Evolutionary conservation across 805 yeast species (phyloP).

Genomic region (Ogataea glucozyma): DNA sequence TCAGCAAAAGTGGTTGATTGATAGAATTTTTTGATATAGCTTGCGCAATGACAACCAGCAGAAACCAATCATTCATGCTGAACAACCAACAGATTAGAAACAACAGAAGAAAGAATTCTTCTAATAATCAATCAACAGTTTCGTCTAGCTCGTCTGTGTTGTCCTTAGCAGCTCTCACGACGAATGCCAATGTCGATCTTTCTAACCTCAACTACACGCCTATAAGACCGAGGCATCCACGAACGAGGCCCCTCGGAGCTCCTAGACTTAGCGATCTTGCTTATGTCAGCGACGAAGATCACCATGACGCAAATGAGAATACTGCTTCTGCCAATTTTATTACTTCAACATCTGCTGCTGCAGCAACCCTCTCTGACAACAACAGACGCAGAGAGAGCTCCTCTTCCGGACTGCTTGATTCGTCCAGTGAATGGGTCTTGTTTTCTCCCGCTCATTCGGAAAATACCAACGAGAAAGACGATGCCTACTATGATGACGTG

Average conservation of each 20-base stretch:
- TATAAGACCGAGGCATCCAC: conserved; percentile 4
- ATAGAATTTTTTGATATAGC: too few species aligned
- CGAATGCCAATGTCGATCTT: conserved; percentile 18
- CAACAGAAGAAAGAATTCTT: conserved; percentile 18
- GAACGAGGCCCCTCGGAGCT: background rate
- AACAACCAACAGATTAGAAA: conserved; percentile 17
- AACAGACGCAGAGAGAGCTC: conserved; percentile 7
- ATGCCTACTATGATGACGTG: conserved; percentile 27
- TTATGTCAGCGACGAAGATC: conserved; percentile 7
- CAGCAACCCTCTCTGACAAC: background rate
- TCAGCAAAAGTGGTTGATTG: too few species aligned
- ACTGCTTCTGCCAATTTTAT: background rate
- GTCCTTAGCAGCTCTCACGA: conserved; percentile 14
- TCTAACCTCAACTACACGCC: conserved; percentile 12
- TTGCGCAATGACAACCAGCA: conserved; percentile 16
- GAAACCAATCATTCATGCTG: conserved; percentile 17
- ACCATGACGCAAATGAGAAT: background rate
- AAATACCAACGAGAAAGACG: conserved; percentile 15
- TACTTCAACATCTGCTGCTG: background rate
- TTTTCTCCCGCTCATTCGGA: conserved; percentile 30
- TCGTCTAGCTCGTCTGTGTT: conserved; percentile 21
- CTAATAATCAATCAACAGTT: conserved; percentile 20
- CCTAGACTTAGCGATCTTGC: background rate
- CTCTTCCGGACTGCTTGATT: conserved; percentile 21
- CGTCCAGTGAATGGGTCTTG: conserved; percentile 34